Evolutionary conservation across 495 filamentous ascomycete genomes (phyloP).

Genomic region (Emericellopsis terricola): DNA sequence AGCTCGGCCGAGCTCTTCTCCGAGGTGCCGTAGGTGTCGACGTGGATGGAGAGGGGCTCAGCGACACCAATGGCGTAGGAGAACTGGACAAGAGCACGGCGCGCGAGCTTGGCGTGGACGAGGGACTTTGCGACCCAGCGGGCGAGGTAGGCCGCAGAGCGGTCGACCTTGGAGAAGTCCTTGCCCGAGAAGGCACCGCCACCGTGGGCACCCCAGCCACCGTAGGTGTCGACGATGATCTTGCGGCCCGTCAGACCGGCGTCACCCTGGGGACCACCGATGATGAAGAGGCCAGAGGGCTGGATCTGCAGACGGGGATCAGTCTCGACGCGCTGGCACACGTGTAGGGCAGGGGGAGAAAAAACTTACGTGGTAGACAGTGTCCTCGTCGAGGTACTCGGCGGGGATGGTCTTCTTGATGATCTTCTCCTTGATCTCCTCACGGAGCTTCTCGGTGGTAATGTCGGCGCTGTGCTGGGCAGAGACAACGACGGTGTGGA

Average conservation of each 20-base stretch:
- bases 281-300: conserved; percentile 96
- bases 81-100: conserved; percentile 87
- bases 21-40: conserved; percentile 72
- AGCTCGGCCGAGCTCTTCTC: conserved; percentile 58
- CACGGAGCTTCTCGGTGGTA: conserved; percentile 80
- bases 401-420: conserved; percentile 84
- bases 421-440: conserved; percentile 95
- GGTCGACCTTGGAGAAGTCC: conserved; percentile 99
- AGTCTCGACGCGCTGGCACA: neutral
- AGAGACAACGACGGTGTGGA: conserved; percentile 93
- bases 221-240: conserved; percentile 99
- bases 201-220: conserved; percentile 98
- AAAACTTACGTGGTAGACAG: conserved; percentile 69
- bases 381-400: conserved; percentile 79
- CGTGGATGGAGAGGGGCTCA: conserved; percentile 84
- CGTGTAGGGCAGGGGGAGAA: neutral
- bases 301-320: conserved; percentile 46
- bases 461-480: conserved; percentile 85
- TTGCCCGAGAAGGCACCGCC: conserved; percentile 99
- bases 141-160: conserved; percentile 90
- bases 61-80: conserved; percentile 98
- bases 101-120: conserved; percentile 70
- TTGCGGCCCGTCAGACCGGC: conserved; percentile 97
- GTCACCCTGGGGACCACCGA: conserved; percentile 97
- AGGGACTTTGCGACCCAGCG: conserved; percentile 99